Percentiles rank a stretch among this genome's conserved stretches.
These are phyloP conservation scores for Trichothecium roseum DNA, from an alignment of 2,329 filamentous ascomycete genomes.

Conservation along the genomic window DNA sequence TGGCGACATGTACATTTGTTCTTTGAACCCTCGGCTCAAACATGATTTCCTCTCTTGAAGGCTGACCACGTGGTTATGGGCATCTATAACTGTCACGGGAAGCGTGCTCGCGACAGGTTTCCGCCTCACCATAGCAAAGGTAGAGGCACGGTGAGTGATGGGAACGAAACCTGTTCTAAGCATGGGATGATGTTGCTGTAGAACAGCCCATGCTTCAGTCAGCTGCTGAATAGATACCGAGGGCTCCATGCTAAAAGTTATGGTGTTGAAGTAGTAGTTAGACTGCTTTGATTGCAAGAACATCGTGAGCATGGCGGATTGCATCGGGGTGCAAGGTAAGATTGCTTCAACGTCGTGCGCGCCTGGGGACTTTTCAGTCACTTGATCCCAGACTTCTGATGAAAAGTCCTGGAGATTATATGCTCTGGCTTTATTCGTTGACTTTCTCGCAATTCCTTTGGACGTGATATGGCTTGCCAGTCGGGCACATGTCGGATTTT, in stretches of 20 bases:
- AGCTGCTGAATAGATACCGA: conserved; percentile 30
- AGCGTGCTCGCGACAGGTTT: conserved; percentile 4
- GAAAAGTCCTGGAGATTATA: conserved; percentile 33
- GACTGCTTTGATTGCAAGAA: conserved; percentile 56
- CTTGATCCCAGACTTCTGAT: conserved; percentile 14
- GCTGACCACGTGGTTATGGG: background rate
- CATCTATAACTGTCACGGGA: conserved; percentile 8
- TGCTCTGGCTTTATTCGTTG: background rate
- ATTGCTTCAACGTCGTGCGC: conserved; percentile 40
- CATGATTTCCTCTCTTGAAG: conserved; percentile 7
- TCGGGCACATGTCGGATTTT: conserved; percentile 38
- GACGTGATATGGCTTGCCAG: conserved; percentile 19
- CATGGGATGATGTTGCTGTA: conserved; percentile 53
- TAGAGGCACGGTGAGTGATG: conserved; percentile 44
- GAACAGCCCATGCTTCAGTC: conserved; percentile 45
- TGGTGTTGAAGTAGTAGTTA: conserved; percentile 74
- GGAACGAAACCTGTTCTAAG: conserved; percentile 65
- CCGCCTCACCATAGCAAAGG: conserved; percentile 70
- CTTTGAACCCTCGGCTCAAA: conserved; percentile 20
- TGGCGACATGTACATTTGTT: conserved; percentile 40
- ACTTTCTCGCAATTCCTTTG: conserved; percentile 3
- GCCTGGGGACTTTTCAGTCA: conserved; percentile 12
- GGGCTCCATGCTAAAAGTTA: conserved; percentile 41
- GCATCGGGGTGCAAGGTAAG: conserved; percentile 69
- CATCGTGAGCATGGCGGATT: conserved; percentile 69